These are phyloP conservation scores for Kazachstania sp. DNA, from an alignment of 1,139 yeast species.

Conservation along the genomic window DNA sequence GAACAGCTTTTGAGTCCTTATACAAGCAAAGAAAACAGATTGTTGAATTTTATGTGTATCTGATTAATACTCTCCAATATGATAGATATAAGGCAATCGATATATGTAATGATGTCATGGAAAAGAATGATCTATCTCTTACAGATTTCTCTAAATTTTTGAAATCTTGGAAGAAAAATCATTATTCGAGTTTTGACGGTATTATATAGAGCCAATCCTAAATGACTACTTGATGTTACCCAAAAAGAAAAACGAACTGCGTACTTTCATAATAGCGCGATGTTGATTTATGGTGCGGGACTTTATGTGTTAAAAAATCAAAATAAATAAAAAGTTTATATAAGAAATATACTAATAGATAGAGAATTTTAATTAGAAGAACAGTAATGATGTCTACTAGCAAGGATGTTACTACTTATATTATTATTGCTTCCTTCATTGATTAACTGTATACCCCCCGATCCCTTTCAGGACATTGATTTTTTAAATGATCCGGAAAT, in stretches of 20 bases:
- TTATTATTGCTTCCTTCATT: background rate
- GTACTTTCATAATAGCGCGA: too few species aligned
- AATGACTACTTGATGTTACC: too few species aligned
- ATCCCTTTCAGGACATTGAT: conserved; percentile 16
- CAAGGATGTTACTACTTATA: background rate
- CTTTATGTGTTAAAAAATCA: background rate
- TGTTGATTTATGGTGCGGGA: background rate
- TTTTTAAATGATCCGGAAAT: conserved; percentile 5
- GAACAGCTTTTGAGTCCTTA: conserved; percentile 15
- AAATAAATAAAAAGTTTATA: background rate
- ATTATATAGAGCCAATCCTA: conserved; percentile 3
- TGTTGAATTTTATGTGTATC: conserved; percentile 26
- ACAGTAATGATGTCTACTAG: conserved; percentile 6
- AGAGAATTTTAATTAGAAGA: background rate
- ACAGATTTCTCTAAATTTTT: conserved; percentile 15
- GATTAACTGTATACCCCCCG: conserved; percentile 3
- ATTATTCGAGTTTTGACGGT: conserved; percentile 17
- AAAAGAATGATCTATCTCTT: conserved; percentile 4
- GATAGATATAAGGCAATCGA: conserved; percentile 24
- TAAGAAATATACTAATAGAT: background rate
- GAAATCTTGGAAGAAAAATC: conserved; percentile 20
- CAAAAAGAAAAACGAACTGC: too few species aligned
- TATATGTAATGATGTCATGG: conserved; percentile 15
- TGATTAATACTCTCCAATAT: conserved; percentile 19
- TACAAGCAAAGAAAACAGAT: conserved; percentile 26